phyloP scores from a whole-genome alignment of 768 basidiomycete species.

The Mycena vulgaris region DNA sequence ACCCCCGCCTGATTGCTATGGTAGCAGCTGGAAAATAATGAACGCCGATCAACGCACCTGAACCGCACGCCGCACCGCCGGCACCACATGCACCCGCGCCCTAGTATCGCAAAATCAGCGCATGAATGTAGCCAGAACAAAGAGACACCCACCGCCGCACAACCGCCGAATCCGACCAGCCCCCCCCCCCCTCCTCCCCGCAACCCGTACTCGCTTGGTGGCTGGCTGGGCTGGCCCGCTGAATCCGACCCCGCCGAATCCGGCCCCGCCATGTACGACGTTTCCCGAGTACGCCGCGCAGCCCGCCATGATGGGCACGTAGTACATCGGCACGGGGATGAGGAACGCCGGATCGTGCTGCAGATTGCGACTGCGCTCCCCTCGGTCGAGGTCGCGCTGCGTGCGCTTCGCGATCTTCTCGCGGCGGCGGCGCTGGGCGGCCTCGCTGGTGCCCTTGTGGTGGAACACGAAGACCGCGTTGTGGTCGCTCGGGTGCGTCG shows the following conservation, averaged over 20 bases:
- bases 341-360: slow-evolving; percentile 54
- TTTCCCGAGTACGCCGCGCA: slow-evolving; percentile 41
- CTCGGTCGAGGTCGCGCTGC: slow-evolving; percentile 45
- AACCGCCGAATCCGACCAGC: too few relatives aligned
- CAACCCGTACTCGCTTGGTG: too few relatives aligned
- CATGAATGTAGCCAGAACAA: neutral
- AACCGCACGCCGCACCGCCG: slow-evolving; percentile 41
- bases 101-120: slow-evolving; percentile 17
- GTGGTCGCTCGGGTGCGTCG: slow-evolving; percentile 72
- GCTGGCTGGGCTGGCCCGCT: too few relatives aligned
- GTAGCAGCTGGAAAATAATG: neutral
- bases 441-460: slow-evolving; percentile 40
- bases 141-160: slow-evolving; percentile 43
- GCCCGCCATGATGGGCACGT: slow-evolving; percentile 29
- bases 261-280: slow-evolving; percentile 42
- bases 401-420: slow-evolving; percentile 46
- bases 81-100: slow-evolving; percentile 34
- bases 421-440: slow-evolving; percentile 40
- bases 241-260: too few relatives aligned
- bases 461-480: slow-evolving; percentile 59
- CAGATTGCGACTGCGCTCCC: slow-evolving; percentile 28
- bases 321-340: slow-evolving; percentile 56
- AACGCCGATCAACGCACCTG: slow-evolving; percentile 13
- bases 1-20: slow-evolving; percentile 28
- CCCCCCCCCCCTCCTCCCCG: too few relatives aligned